These are phyloP conservation scores for Fusarium guadeloupense DNA, from an alignment of 2,329 filamentous ascomycete species.

Conservation along the genomic window DNA sequence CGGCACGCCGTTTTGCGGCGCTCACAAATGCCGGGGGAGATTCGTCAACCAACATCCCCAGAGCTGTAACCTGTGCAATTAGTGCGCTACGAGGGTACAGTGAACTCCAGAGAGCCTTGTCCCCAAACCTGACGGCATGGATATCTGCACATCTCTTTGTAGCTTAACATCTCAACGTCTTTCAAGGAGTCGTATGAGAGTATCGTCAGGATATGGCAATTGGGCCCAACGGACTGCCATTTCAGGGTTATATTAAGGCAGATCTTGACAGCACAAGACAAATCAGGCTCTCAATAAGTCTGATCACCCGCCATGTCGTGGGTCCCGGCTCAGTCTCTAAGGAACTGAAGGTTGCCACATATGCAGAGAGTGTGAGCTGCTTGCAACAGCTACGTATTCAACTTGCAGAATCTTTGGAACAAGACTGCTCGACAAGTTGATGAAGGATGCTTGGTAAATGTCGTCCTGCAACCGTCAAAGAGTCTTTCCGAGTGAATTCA, in stretches of 20 bases:
- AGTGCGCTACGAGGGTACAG: not conserved
- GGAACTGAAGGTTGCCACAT: conserved; percentile 13
- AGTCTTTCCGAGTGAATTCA: no score
- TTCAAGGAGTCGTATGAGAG: not conserved
- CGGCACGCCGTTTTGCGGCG: conserved; percentile 22
- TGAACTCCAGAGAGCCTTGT: conserved; percentile 4
- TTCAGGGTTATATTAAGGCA: not conserved
- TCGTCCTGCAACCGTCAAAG: not conserved
- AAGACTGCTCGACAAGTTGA: not conserved
- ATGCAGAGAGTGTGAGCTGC: not conserved
- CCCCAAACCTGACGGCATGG: conserved; percentile 17
- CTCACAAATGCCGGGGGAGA: conserved; percentile 25
- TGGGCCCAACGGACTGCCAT: not conserved
- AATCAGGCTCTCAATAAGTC: not conserved
- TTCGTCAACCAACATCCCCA: conserved; percentile 11
- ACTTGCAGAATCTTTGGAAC: not conserved
- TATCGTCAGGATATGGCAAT: not conserved
- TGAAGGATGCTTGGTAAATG: not conserved
- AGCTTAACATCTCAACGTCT: conserved; percentile 4
- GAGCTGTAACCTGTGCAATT: not conserved
- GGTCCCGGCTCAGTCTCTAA: conserved; percentile 3
- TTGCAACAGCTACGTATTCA: not conserved
- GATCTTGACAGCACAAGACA: not conserved
- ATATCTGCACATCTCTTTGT: not conserved
- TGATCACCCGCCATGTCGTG: not conserved